These are phyloP conservation scores for Xylaria curta DNA, from an alignment of 495 filamentous ascomycete species.

Conservation along the genomic window DNA sequence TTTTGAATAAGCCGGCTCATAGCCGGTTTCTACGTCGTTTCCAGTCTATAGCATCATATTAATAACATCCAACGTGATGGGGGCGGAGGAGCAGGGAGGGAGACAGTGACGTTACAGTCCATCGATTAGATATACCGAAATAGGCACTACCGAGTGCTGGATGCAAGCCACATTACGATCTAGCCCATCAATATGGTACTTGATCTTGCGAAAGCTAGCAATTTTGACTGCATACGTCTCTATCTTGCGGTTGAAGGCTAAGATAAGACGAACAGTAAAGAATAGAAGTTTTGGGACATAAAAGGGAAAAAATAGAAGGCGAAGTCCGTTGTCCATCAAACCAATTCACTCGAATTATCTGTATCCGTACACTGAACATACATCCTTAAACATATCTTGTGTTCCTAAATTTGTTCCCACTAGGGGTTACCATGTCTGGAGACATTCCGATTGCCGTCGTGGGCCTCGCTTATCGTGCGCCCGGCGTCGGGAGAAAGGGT, in stretches of 20 bases:
- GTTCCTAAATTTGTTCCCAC: not conserved
- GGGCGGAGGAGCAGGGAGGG: not conserved
- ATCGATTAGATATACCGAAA: not conserved
- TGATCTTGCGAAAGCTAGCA: not conserved
- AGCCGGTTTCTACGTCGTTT: not conserved
- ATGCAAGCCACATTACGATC: not conserved
- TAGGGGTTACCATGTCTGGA: slow-evolving; percentile 9
- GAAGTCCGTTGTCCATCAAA: not conserved
- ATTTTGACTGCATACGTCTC: not conserved
- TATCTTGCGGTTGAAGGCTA: not conserved
- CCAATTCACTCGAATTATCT: not conserved
- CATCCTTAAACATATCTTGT: not conserved
- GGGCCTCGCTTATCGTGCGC: slow-evolving; percentile 58
- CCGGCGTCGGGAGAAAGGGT: slow-evolving; percentile 49
- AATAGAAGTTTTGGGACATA: not conserved
- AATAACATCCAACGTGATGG: not conserved
- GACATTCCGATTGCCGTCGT: slow-evolving; percentile 52
- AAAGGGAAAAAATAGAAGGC: not conserved
- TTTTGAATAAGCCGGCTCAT: not conserved
- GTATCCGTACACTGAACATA: not conserved
- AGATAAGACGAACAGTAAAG: not conserved
- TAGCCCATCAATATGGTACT: not conserved
- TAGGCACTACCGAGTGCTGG: not conserved
- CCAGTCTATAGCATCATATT: not conserved
- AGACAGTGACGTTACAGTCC: not conserved